phyloP scores from a whole-genome alignment of 140 eudicot species.

The Bidens hawaiensis region DNA sequence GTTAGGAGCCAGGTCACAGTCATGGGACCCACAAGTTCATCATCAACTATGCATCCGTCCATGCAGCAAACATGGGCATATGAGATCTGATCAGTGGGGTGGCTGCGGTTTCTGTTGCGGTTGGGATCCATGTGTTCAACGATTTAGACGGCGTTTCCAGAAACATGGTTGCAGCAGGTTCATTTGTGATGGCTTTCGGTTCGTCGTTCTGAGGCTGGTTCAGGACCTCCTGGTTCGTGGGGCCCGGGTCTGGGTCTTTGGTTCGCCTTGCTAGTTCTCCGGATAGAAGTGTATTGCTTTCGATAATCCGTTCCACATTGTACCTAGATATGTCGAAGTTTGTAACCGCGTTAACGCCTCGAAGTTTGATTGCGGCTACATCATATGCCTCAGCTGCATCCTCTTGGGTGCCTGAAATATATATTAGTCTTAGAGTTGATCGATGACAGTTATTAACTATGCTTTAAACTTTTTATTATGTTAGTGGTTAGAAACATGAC shows the following conservation, averaged over 20 bases:
- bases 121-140: constrained; percentile 1
- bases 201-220: constrained; percentile 18
- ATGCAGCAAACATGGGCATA: constrained; percentile 70
- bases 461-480: not conserved
- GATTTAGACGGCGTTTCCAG: not conserved
- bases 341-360: constrained; percentile 77
- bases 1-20: not conserved
- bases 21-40: not conserved
- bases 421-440: not conserved
- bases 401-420: constrained; percentile 75
- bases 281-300: constrained; percentile 69
- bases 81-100: constrained; percentile 50
- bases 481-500: not conserved
- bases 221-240: constrained; percentile 3
- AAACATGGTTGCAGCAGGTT: not conserved
- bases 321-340: constrained; percentile 74
- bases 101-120: constrained; percentile 39
- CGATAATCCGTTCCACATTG: constrained; percentile 73
- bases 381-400: constrained; percentile 99
- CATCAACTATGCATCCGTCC: constrained; percentile 51
- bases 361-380: constrained; percentile 85
- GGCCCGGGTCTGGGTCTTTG: constrained; percentile 40
- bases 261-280: constrained; percentile 72
- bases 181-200: constrained; percentile 18
- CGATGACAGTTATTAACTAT: not conserved